Evolutionary conservation across 495 filamentous ascomycete genomes (phyloP), one percentile per base, ranked within the genome.

Genomic region (Hyaloscypha hepaticicola): DNA sequence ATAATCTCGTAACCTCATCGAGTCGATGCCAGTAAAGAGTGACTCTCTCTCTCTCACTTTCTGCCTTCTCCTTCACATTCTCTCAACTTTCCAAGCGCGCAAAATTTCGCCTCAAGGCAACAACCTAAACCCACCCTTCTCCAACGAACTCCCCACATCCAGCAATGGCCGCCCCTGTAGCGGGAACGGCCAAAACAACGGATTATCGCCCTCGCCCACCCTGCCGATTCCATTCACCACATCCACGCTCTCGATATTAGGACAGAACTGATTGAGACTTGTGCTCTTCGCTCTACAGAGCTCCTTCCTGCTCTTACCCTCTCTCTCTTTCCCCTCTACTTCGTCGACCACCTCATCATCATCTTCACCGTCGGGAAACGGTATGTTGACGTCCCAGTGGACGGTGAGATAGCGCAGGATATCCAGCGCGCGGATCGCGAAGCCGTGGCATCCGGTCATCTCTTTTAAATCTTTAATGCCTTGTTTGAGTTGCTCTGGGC

Each of bases 361-460:
- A 27, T 31, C 63, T 52, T 6, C 57, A 29, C n/a, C n/a, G n/a
- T n/a, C n/a, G n/a, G n/a, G n/a, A n/a, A 69, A 27, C 27, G 79
- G 75, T 28, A 82, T 76, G 11, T 82, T 72, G 25, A 87, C 79
- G 49, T 81, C 76, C 86, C 86, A 87, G 65, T 82, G 83, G 51
- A 78, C 78, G 24, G 80, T 77, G 9, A 88, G 71, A 41, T 75
- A 83, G 16, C 77, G 75, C 5, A 87, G 73, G 26, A 87, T 87
- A 63, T 87, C 82, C 58, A 86, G 77, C 3, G 79, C 80, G 28
- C 84, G 83, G 9, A 77, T 77, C 25, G 83, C 84, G 60, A 88
- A 87, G 59, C 79, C 78, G 68, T 88, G 85, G 61, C 84, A 85
- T 1, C 76, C 76, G 4, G 78, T 79, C 79, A 87, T 82, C 60